These are phyloP conservation scores for Coemansia sp. DNA, from an alignment of 192 early-diverging fungal species.

Conservation along the genomic window DNA sequence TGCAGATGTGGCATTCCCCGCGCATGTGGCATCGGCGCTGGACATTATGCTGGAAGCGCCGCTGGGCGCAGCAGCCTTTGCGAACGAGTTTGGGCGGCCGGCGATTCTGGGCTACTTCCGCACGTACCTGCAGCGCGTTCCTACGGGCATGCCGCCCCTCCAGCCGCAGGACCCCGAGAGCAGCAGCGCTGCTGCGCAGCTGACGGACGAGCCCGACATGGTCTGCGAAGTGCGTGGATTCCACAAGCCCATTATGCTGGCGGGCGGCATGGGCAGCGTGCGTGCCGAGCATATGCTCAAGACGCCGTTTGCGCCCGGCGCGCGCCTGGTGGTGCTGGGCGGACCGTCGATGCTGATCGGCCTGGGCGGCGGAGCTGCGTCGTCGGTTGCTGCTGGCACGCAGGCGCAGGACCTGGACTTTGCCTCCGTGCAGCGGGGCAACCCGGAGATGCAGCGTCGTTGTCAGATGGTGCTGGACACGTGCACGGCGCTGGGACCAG, in stretches of 20 bases:
- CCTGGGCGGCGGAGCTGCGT: slow-evolving; percentile 97
- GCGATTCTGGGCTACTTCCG: slow-evolving; percentile 95
- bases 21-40: slow-evolving; percentile 85
- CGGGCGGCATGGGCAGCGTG: slow-evolving; percentile 94
- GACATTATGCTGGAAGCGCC: slow-evolving; percentile 99
- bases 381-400: slow-evolving; percentile 87
- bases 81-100: slow-evolving; percentile 99
- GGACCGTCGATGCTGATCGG: slow-evolving; percentile 99
- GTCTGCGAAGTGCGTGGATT: slow-evolving; percentile 82
- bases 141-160: slow-evolving; percentile 16
- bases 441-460: slow-evolving; percentile 98
- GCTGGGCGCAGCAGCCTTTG: slow-evolving; percentile 96
- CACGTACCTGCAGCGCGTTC: slow-evolving; percentile 68
- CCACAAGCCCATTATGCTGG: slow-evolving; percentile 99
- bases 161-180: not conserved
- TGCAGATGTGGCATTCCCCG: slow-evolving; percentile 75
- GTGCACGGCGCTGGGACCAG: slow-evolving; percentile 76
- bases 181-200: not conserved
- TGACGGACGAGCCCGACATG: slow-evolving; percentile 53
- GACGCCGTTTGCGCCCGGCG: slow-evolving; percentile 76
- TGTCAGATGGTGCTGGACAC: slow-evolving; percentile 96
- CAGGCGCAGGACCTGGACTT: slow-evolving; percentile 90
- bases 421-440: slow-evolving; percentile 98
- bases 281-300: slow-evolving; percentile 88
- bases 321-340: slow-evolving; percentile 84